phyloP scores from a whole-genome alignment of 1,284 basidiomycete genomes.

The Pseudozyma thailandica region DNA sequence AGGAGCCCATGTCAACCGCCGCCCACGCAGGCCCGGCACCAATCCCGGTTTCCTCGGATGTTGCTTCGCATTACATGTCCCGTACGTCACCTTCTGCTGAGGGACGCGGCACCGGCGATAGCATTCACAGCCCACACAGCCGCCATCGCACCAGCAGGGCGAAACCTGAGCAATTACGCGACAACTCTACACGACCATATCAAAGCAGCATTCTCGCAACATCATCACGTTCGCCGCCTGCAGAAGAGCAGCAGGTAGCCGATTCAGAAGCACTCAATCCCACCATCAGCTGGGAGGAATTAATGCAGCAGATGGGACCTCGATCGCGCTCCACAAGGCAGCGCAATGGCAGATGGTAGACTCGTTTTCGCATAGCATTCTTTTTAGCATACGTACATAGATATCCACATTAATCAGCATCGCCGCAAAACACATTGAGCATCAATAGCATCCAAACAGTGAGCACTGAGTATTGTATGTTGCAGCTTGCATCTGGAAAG shows the following conservation, averaged over 20 bases:
- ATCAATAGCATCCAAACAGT: too few relatives aligned
- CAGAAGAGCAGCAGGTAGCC: not conserved
- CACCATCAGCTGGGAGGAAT: slow-evolving; percentile 27
- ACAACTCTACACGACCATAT: not conserved
- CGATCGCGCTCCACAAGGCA: not conserved
- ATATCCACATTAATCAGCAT: too few relatives aligned
- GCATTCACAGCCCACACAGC: slow-evolving; percentile 34
- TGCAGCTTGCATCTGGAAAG: too few relatives aligned
- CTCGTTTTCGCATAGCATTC: not conserved
- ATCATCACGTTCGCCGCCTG: not conserved
- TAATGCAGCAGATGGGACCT: slow-evolving; percentile 19
- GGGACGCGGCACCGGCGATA: slow-evolving; percentile 31
- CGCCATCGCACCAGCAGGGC: not conserved
- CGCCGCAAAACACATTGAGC: too few relatives aligned
- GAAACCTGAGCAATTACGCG: not conserved
- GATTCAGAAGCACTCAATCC: slow-evolving; percentile 25
- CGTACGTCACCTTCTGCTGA: not conserved
- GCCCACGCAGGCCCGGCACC: not conserved
- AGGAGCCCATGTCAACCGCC: slow-evolving; percentile 2
- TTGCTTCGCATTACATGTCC: not conserved
- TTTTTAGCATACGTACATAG: slow-evolving; percentile 8
- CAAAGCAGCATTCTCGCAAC: not conserved
- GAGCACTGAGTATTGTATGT: too few relatives aligned
- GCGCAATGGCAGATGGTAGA: slow-evolving; percentile 20
- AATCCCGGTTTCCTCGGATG: not conserved